A percentile compares a stretch with the other conserved stretches of the same genome.
phyloP scores from a whole-genome alignment of 2,329 filamentous ascomycete species.

The Reticulascus tulasneorum region DNA sequence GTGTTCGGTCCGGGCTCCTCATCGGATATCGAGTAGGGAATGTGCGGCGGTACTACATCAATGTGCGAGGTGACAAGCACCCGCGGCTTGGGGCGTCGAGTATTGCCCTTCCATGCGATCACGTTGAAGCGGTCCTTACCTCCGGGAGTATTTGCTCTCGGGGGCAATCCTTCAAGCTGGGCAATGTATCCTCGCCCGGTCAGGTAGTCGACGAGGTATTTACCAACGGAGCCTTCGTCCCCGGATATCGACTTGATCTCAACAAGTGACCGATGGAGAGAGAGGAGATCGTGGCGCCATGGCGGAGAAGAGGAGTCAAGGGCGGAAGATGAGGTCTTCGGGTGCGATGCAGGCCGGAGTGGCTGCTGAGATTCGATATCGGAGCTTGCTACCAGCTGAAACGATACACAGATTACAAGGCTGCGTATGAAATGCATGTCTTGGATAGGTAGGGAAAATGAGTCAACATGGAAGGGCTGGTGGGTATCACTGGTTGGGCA shows the following conservation, averaged over 20 bases:
- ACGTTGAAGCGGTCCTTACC: conserved; percentile 64
- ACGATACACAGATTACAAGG: conserved; percentile 3
- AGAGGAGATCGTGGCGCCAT: conserved; percentile 55
- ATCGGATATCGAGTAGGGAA: conserved; percentile 59
- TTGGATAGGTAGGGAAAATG: no score
- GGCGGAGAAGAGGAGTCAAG: conserved; percentile 16
- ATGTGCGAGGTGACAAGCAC: conserved; percentile 78
- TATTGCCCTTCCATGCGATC: conserved; percentile 58
- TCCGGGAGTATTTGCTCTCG: conserved; percentile 21
- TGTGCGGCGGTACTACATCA: conserved; percentile 71
- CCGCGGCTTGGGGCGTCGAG: conserved; percentile 44
- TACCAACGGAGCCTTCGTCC: conserved; percentile 64
- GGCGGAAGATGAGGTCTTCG: background rate
- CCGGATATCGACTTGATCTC: conserved; percentile 68
- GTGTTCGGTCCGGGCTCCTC: conserved; percentile 39
- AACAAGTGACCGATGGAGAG: conserved; percentile 72
- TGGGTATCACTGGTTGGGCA: no score
- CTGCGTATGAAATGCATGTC: conserved; percentile 6
- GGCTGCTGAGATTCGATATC: no score
- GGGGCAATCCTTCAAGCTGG: conserved; percentile 37
- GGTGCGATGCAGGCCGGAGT: no score
- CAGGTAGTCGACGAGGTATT: conserved; percentile 67
- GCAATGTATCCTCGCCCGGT: conserved; percentile 39
- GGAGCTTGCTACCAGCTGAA: conserved; percentile 7
- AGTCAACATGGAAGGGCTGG: no score